These are phyloP conservation scores for Ciborinia camelliae DNA, from an alignment of 2,329 filamentous ascomycete genomes.

Conservation along the genomic window DNA sequence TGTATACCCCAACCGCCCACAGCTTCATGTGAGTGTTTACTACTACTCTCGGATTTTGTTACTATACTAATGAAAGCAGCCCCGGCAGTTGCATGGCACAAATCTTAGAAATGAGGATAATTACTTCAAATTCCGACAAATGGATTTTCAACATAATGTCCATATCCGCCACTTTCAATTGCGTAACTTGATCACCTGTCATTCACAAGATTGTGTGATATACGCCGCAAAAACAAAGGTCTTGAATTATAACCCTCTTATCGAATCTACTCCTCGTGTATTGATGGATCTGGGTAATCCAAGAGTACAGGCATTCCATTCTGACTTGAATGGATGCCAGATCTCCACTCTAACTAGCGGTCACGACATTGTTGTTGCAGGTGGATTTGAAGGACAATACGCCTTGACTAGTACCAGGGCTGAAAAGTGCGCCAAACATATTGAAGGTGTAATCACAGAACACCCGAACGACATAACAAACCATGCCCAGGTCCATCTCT, in stretches of 20 bases:
- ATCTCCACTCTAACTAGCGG: slow-evolving; percentile 38
- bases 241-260: slow-evolving; percentile 49
- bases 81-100: slow-evolving; percentile 23
- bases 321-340: slow-evolving; percentile 28
- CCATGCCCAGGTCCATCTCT: slow-evolving; percentile 56
- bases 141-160: slow-evolving; percentile 53
- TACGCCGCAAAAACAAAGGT: slow-evolving; percentile 53
- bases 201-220: slow-evolving; percentile 53
- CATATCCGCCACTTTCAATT: slow-evolving; percentile 64
- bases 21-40: slow-evolving; percentile 47
- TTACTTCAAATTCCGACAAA: slow-evolving; percentile 57
- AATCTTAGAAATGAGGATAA: slow-evolving; percentile 32
- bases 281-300: slow-evolving; percentile 35
- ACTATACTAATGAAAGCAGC: slow-evolving; percentile 21
- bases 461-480: slow-evolving; percentile 61
- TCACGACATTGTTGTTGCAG: slow-evolving; percentile 40
- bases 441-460: slow-evolving; percentile 44
- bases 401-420: slow-evolving; percentile 38
- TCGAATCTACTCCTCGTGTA: slow-evolving; percentile 12
- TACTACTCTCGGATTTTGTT: not conserved
- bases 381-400: slow-evolving; percentile 42
- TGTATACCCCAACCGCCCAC: slow-evolving; percentile 42
- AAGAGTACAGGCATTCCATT: slow-evolving; percentile 29
- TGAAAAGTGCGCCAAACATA: slow-evolving; percentile 33
- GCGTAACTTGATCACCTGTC: slow-evolving; percentile 57